Percentiles rank a stretch among this genome's conserved stretches.
These are phyloP conservation scores for Sungouiella blattae DNA, from an alignment of 805 yeast genomes.

Conservation along the genomic window DNA sequence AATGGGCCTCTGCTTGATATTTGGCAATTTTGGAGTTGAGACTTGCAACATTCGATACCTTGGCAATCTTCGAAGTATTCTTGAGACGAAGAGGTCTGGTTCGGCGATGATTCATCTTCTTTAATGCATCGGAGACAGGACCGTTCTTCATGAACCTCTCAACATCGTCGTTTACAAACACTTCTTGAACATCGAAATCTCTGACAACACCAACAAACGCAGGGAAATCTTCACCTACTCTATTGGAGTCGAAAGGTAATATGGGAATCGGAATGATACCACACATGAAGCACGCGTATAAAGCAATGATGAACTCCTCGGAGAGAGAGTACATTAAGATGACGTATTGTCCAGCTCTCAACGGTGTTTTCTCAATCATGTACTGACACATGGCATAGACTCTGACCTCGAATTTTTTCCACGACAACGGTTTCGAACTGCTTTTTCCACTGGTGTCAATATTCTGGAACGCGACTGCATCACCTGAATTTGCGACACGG, in stretches of 20 bases:
- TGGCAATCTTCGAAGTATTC: slow-evolving; percentile 61
- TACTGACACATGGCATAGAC: slow-evolving; percentile 73
- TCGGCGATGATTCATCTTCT: slow-evolving; percentile 37
- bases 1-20: slow-evolving; percentile 38
- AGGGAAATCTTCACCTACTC: slow-evolving; percentile 70
- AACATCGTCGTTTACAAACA: slow-evolving; percentile 75
- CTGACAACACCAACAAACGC: slow-evolving; percentile 62
- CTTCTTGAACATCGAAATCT: slow-evolving; percentile 66
- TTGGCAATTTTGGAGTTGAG: slow-evolving; percentile 43
- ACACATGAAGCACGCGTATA: slow-evolving; percentile 80
- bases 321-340: slow-evolving; percentile 81
- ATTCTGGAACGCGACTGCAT: slow-evolving; percentile 69
- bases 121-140: slow-evolving; percentile 56
- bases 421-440: slow-evolving; percentile 43
- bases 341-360: slow-evolving; percentile 69
- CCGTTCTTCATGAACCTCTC: slow-evolving; percentile 69
- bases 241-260: slow-evolving; percentile 61
- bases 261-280: slow-evolving; percentile 79
- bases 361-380: slow-evolving; percentile 60
- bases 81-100: slow-evolving; percentile 49
- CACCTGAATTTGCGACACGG: slow-evolving; percentile 71
- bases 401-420: slow-evolving; percentile 79
- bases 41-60: slow-evolving; percentile 34
- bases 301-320: slow-evolving; percentile 79
- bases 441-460: slow-evolving; percentile 34